Conservation (phyloP, 192 early-diverging fungal species). For the Coemansia sp. region DNA sequence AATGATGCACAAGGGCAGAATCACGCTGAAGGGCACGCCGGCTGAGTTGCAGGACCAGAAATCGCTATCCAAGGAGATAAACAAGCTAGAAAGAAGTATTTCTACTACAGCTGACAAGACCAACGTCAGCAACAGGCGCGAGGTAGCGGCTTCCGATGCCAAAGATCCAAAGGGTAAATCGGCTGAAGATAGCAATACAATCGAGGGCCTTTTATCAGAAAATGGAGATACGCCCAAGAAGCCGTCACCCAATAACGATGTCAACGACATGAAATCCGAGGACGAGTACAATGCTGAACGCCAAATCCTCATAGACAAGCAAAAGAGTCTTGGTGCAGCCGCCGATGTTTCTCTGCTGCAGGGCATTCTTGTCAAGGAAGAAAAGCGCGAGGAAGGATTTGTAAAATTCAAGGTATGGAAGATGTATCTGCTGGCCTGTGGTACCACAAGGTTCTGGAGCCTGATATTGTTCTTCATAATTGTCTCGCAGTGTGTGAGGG, state of each 20-base stretch:
- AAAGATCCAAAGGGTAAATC: slow-evolving; percentile 35
- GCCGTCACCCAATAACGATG: background rate
- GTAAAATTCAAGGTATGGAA: slow-evolving; percentile 74
- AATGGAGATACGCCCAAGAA: background rate
- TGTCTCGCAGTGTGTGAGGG: slow-evolving; percentile 37
- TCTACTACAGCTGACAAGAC: slow-evolving; percentile 49
- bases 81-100: slow-evolving; percentile 13
- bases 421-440: slow-evolving; percentile 67
- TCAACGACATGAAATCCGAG: slow-evolving; percentile 17
- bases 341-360: slow-evolving; percentile 13
- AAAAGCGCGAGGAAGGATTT: slow-evolving; percentile 73
- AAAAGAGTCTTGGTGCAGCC: slow-evolving; percentile 41
- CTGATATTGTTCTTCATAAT: slow-evolving; percentile 50
- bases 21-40: slow-evolving; percentile 57
- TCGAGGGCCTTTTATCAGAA: slow-evolving; percentile 2
- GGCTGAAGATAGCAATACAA: background rate
- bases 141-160: slow-evolving; percentile 11
- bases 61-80: slow-evolving; percentile 7
- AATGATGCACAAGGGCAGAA: slow-evolving; percentile 60
- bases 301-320: slow-evolving; percentile 24
- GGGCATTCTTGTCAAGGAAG: slow-evolving; percentile 72
- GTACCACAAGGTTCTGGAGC: slow-evolving; percentile 62
- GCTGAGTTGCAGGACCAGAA: slow-evolving; percentile 44
- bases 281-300: slow-evolving; percentile 30
- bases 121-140: background rate